Conservation (phyloP, 257 asterid genomes). For the Paulownia fortunei region DNA sequence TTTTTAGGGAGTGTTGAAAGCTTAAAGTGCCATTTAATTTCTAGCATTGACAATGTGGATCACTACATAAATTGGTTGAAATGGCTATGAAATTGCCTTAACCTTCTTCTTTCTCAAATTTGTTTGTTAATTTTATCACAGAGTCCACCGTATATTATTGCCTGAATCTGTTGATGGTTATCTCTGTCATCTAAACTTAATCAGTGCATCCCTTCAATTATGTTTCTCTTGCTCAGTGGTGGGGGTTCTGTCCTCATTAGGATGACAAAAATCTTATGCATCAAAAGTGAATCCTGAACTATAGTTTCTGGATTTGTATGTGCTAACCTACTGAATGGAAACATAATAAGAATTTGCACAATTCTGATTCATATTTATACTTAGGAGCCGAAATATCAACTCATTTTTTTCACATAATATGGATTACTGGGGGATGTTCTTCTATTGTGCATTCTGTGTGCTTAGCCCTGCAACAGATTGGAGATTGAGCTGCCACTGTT, state of each 20-base stretch:
- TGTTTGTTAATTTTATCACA: neutral
- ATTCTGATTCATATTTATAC: too few species aligned
- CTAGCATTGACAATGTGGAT: conserved; percentile 1
- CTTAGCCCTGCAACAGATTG: too few species aligned
- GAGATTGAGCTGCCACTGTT: too few species aligned
- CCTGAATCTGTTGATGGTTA: neutral
- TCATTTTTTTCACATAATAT: too few species aligned
- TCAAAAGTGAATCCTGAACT: neutral
- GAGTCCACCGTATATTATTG: neutral
- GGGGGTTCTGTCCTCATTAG: conserved; percentile 3
- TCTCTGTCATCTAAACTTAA: neutral
- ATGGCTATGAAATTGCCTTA: neutral
- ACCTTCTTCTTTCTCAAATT: neutral
- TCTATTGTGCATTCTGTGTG: too few species aligned
- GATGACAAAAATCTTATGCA: neutral
- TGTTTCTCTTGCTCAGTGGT: conserved; percentile 1
- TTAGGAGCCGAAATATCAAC: too few species aligned
- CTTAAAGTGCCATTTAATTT: neutral
- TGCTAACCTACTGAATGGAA: neutral
- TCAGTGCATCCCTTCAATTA: neutral
- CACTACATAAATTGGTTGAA: neutral
- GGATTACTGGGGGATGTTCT: too few species aligned
- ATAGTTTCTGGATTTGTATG: neutral
- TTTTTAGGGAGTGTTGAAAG: neutral
- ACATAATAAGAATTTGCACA: neutral